phyloP scores from a whole-genome alignment of 2,329 filamentous ascomycete species.

The Botrytis byssoidea region DNA sequence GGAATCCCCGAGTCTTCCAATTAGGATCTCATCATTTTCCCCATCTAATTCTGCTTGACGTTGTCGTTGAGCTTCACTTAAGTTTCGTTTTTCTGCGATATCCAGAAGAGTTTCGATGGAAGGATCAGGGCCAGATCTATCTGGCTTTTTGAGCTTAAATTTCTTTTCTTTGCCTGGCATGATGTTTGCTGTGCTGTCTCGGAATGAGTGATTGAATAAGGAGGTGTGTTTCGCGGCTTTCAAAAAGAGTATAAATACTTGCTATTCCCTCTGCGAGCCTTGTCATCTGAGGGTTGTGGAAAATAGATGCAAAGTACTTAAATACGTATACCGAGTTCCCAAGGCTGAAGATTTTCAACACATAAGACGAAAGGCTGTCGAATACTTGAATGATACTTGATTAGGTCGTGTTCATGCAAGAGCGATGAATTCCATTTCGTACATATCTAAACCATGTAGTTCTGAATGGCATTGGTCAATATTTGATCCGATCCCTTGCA shows the following conservation, averaged over 20 bases:
- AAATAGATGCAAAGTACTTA: neutral
- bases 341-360: constrained; percentile 1
- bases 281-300: neutral
- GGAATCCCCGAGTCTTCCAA: constrained; percentile 46
- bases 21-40: constrained; percentile 32
- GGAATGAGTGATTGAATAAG: neutral
- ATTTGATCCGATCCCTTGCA: constrained; percentile 5
- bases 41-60: constrained; percentile 31
- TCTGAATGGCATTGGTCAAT: neutral
- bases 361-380: constrained; percentile 5
- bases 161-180: constrained; percentile 40
- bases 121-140: constrained; percentile 58
- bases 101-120: constrained; percentile 69
- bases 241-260: neutral
- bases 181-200: neutral
- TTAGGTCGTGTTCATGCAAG: constrained; percentile 1
- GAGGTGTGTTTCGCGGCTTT: neutral
- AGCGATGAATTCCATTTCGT: neutral
- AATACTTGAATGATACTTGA: neutral
- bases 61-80: constrained; percentile 39
- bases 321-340: neutral
- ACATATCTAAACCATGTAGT: neutral
- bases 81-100: constrained; percentile 63
- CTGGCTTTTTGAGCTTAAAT: constrained; percentile 66
- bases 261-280: neutral